Evolutionary conservation across 257 asterid species (phyloP).

Genomic region (Haberlea rhodopensis): DNA sequence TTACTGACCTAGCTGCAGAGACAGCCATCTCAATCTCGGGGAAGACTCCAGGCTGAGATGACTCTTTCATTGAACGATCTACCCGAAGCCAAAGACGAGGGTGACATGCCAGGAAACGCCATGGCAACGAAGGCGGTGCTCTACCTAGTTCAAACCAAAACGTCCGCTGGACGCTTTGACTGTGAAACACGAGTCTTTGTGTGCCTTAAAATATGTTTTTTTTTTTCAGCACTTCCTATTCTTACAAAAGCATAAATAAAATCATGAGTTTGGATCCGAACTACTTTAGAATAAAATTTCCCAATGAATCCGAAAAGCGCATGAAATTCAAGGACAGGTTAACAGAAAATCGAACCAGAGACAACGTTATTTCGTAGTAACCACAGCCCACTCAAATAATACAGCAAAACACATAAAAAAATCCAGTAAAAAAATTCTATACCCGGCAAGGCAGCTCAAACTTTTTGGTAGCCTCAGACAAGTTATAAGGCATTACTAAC

Average conservation of each 20-base stretch:
- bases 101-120: constrained; percentile 95
- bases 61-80: constrained; percentile 69
- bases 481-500: no score
- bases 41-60: constrained; percentile 68
- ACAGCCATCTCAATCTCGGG: constrained; percentile 87
- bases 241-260: constrained; percentile 4
- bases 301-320: background rate
- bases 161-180: no score
- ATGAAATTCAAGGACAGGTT: constrained; percentile 8
- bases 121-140: constrained; percentile 99
- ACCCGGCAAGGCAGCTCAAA: no score
- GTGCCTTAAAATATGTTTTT: no score
- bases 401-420: background rate
- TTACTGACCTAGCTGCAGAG: constrained; percentile 76
- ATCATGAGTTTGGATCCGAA: background rate
- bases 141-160: constrained; percentile 99
- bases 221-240: no score
- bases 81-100: constrained; percentile 96
- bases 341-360: constrained; percentile 3
- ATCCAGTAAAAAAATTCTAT: no score
- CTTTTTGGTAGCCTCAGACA: no score
- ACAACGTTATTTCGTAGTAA: background rate
- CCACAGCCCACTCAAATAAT: background rate
- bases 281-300: background rate
- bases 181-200: no score